Percentiles rank a stretch among this genome's conserved stretches.
phyloP scores from a whole-genome alignment of 371 early-diverging fungal species.

The Mucor indicus region DNA sequence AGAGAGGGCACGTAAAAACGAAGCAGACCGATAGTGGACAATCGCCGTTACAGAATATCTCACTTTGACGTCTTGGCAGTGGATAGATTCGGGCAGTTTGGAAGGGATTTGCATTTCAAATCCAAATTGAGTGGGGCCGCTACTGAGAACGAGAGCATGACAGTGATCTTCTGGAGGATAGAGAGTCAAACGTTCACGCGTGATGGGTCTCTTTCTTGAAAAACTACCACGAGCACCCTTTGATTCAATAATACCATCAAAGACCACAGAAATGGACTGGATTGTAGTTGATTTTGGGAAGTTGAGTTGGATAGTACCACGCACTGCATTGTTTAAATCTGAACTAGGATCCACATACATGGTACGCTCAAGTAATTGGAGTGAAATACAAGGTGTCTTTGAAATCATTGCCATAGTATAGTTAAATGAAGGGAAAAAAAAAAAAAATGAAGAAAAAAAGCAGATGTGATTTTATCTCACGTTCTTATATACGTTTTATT shows the following conservation, averaged over 20 bases:
- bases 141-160: slow-evolving; percentile 4
- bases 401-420: too few species aligned
- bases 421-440: too few species aligned
- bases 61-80: slow-evolving; percentile 13
- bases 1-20: neutral
- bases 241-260: slow-evolving; percentile 13
- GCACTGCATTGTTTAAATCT: slow-evolving; percentile 1
- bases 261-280: slow-evolving; percentile 7
- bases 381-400: slow-evolving; percentile 7
- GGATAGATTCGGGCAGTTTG: slow-evolving; percentile 9
- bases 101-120: slow-evolving; percentile 21
- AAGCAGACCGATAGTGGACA: slow-evolving; percentile 2
- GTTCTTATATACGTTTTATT: too few species aligned
- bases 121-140: slow-evolving; percentile 11
- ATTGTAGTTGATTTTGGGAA: slow-evolving; percentile 7
- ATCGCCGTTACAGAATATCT: slow-evolving; percentile 12
- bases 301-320: slow-evolving; percentile 13
- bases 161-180: slow-evolving; percentile 3
- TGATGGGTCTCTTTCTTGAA: slow-evolving; percentile 1
- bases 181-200: slow-evolving; percentile 4
- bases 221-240: neutral
- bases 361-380: slow-evolving; percentile 14
- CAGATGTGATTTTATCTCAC: too few species aligned
- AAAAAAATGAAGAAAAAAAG: too few species aligned
- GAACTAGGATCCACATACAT: slow-evolving; percentile 7